Evolutionary conservation across 2,329 filamentous ascomycete genomes (phyloP), one percentile per base, ranked within the genome.

Genomic region (Curvularia verruculosa): DNA sequence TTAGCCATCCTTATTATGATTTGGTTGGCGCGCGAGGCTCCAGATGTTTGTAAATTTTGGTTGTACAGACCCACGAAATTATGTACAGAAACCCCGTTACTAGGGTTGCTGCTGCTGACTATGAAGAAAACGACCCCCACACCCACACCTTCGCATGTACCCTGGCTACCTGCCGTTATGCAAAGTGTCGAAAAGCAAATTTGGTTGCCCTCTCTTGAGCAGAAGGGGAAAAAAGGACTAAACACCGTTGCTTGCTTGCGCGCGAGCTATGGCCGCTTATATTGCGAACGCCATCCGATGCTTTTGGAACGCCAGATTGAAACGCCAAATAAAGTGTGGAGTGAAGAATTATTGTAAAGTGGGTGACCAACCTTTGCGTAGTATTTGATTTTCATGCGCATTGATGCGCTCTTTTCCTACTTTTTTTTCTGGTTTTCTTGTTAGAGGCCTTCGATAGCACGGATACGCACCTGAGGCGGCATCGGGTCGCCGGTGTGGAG

Each of bases 351-450:
- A 54, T 40, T 39, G 48, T 44, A 31, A 50, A 54, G 28, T 24
- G 43, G 29, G 49, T 28, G 45, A 52, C 41, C 56, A 61, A 61
- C 59, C 52, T 57, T 59, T 59, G 60, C 62, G 57, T 57, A 52
- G 50, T 43, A n/a, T 44, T 60, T 58, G 58, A 46, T 59, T 48
- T 43, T 45, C 41, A 28, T 26, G 44, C 45, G 46, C 23, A 57
- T 49, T 5, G 36, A 23, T 21, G 48, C 61, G 29, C 53, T 54
- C 56, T 67, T 69, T 70, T 67, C 60, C 62, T 65, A 57, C 48
- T 66, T 67, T 68, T 68, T 67, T 66, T 65, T 66, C 61, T 66
- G 64, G 51, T 65, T 71, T 67, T 61, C 44, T 63, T 60, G 51
- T 64, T 58, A 68, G 56, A 62, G 56, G 48, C 49, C 57, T 49